phyloP scores from a whole-genome alignment of 306 rosid genomes.

The Quercus dentata region DNA sequence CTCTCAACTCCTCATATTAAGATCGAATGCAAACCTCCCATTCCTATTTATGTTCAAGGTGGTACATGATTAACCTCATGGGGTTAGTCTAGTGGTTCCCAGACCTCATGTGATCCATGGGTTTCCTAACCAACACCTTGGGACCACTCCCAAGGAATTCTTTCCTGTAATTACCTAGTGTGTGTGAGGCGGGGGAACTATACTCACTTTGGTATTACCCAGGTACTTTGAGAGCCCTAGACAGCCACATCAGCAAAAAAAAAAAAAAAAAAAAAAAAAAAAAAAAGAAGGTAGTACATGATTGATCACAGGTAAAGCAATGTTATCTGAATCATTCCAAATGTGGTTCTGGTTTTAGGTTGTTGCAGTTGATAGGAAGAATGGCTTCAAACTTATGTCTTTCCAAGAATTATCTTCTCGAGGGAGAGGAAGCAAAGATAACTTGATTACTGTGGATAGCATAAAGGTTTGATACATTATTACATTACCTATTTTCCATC shows the following conservation, averaged over 20 bases:
- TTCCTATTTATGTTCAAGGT: not conserved
- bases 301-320: not conserved
- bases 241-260: too few relatives aligned
- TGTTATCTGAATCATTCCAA: constrained; percentile 8
- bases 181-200: too few relatives aligned
- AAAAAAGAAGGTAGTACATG: not conserved
- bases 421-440: constrained; percentile 75
- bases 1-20: too few relatives aligned
- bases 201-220: too few relatives aligned
- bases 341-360: constrained; percentile 50
- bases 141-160: too few relatives aligned
- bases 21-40: too few relatives aligned
- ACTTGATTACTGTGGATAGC: constrained; percentile 52
- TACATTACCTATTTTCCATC: not conserved
- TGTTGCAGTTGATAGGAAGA: constrained; percentile 84
- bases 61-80: not conserved
- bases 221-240: too few relatives aligned
- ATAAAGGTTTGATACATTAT: constrained; percentile 54
- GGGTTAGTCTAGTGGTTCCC: too few relatives aligned
- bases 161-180: too few relatives aligned
- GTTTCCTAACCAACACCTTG: too few relatives aligned
- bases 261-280: too few relatives aligned
- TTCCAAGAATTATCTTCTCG: constrained; percentile 93
- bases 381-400: constrained; percentile 63
- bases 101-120: too few relatives aligned